Base-by-base conservation (phyloP, 192 early-diverging fungal genomes). In the Mortierella alpina region DNA sequence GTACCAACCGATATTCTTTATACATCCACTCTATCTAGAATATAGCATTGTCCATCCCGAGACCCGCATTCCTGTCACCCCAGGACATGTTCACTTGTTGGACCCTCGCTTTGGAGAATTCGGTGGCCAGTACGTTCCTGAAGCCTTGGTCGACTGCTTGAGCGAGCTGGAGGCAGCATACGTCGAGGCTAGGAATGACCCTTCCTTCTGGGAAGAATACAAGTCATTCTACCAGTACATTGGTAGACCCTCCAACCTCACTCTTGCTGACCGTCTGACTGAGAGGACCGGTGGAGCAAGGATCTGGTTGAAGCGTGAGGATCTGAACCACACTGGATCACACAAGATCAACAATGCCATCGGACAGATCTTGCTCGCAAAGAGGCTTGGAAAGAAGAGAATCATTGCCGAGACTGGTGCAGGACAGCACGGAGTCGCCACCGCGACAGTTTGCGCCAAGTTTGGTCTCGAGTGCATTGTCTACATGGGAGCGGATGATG, bases 291-390 rank as follows among this genome's bases (percentile, higher is more conserved):
- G 93, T 41, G 98, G 98, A 60, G 97, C 98, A 18, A 86, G 86
- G 42, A 97, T 99, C 85, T 99, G 94, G 95, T 88, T 99, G 79
- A 99, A 99, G 88, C 92, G 98, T 72, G 98, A 99, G 82, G 98
- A 99, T 74, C 87, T 98, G 75, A 98, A 98, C 86, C 97, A 99
- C 84, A 99, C 98, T 47, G 98, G 98, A 55, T 96, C 96, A 49
- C 98, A 99, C 87, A 99, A 98, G 85, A 95, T 99, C 88, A 99
- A 99, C 87, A 99, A 99, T 63, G 97, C 96, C 13, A 83, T 99
- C 47, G 98, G 97, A 44, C 98, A 99, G 65, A 79, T 95, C 31
- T 87, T 99, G 63, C 84, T 99, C 31, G 98, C 98, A 49, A 95
- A 96, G 86, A 91, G 96, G 46, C 84, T 99, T 47, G 96, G 97